Base-by-base conservation (phyloP, 805 yeast species). In the Candida alai region DNA sequence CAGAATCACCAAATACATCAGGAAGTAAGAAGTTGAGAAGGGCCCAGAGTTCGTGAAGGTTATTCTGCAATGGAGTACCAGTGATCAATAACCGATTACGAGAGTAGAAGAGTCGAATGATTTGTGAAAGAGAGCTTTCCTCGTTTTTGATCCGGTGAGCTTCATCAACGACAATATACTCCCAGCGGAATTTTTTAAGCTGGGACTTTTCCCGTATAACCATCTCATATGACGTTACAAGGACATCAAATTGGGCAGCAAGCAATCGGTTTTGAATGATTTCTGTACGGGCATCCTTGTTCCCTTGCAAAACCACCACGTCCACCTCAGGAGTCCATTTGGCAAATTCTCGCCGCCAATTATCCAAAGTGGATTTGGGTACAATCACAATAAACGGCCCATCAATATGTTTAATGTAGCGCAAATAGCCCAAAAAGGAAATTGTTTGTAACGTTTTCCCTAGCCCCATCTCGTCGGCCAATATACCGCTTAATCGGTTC, bases 391-490 rank as follows among this genome's bases (percentile, higher is more conserved):
- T 75, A 51, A 82, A 86, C 0, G 98, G 98, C 0, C 98, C 98
- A 41, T 81, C 83, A 11, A 89, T 74, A 19, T 78, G 74, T 48
- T 79, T 79, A 35, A 80, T 67, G 52, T 86, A 87, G 43, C 97
- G 74, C 40, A 93, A 60, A 54, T 84, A 87, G 0, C 97, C 97
- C 31, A 90, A 62, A 49, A 90, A 93, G 2, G 97, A 77, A 30
- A 90, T 87, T 0, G 97, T 90, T 60, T 90, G 98, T 37, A 93
- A 65, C 4, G 98, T 90, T 59, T 90, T 90, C 37, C 98, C 98
- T 25, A 90, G 70, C 3, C 98, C 98, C 98, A 93, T 90, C 57
- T 90, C 98, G 61, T 90, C 98, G 9, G 98, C 98, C 32, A 90
- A 64, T 29, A 90, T 93, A 14, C 98, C 98, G 7, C 95, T 83